Evolutionary conservation across 1,284 basidiomycete genomes (phyloP).

Genomic region (Ceratobasidium sp.): DNA sequence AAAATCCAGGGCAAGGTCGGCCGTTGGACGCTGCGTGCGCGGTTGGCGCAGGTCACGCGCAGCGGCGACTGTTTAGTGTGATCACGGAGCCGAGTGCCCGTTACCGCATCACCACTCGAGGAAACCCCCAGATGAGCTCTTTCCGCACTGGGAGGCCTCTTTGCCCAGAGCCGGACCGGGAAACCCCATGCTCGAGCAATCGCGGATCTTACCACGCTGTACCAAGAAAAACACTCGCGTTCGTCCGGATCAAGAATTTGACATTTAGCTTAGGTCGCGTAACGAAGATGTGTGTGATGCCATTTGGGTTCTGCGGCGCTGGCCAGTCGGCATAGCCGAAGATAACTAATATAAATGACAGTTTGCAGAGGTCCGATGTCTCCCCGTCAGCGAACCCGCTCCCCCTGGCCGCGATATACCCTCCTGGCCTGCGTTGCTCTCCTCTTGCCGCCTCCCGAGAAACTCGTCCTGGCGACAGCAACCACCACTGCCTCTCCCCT

Average conservation of each 20-base stretch:
- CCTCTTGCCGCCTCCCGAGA: not conserved
- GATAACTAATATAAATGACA: constrained; percentile 25
- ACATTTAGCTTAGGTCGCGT: constrained; percentile 12
- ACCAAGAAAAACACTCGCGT: not conserved
- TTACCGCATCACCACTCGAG: constrained; percentile 8
- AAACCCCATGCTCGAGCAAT: not conserved
- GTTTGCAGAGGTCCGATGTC: constrained; percentile 27
- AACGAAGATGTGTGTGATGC: constrained; percentile 12
- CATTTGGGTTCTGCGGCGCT: constrained; percentile 1
- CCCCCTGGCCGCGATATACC: constrained; percentile 37
- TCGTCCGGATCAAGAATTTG: constrained; percentile 26
- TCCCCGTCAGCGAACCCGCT: constrained; percentile 34
- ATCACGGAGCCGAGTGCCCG: not conserved
- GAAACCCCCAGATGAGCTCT: constrained; percentile 8
- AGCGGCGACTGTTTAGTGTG: constrained; percentile 22
- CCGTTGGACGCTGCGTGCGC: not conserved
- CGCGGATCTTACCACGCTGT: constrained; percentile 31
- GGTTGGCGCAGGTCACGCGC: constrained; percentile 27
- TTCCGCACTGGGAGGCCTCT: not conserved
- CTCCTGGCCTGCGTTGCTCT: constrained; percentile 7
- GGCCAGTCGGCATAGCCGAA: constrained; percentile 15
- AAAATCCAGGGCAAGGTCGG: not conserved
- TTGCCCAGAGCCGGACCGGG: constrained; percentile 26
- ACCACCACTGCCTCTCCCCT: not conserved
- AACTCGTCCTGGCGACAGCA: constrained; percentile 33